Evolutionary conservation across 345 rosid genomes (phyloP).

Genomic region (Syzygium aromaticum): DNA sequence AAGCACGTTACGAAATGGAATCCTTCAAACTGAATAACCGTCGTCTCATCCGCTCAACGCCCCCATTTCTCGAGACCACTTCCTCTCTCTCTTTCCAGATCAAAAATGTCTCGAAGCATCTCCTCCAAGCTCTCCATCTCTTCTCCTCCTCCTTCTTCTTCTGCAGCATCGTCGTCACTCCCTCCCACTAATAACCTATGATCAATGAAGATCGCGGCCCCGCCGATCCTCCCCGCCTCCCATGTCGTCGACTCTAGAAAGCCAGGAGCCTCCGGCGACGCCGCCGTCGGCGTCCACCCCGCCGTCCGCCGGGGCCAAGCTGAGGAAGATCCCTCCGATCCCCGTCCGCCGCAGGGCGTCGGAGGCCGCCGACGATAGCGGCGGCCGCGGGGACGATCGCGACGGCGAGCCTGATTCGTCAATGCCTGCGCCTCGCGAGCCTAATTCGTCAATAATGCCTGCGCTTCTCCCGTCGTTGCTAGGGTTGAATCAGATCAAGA

Average conservation of each 20-base stretch:
- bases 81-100: neutral
- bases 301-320: slow-evolving; percentile 26
- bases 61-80: neutral
- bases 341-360: slow-evolving; percentile 21
- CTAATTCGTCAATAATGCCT: slow-evolving; percentile 13
- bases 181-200: neutral
- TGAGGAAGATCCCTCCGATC: slow-evolving; percentile 61
- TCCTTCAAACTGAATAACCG: neutral
- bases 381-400: neutral
- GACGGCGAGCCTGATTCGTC: neutral
- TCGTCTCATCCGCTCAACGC: neutral
- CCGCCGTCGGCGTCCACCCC: slow-evolving; percentile 8
- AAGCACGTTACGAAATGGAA: slow-evolving; percentile 8
- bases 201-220: neutral
- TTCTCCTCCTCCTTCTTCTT: neutral
- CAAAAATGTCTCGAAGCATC: neutral
- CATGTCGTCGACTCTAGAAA: slow-evolving; percentile 5
- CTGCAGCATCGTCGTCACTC: neutral
- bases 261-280: neutral
- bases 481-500: slow-evolving; percentile 70
- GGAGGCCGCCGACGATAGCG: neutral
- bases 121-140: neutral
- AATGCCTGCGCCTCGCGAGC: slow-evolving; percentile 6
- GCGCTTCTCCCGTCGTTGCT: slow-evolving; percentile 47
- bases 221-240: neutral